Evolutionary conservation across 2,329 filamentous ascomycete genomes (phyloP).

Genomic region (Clonostachys rosea): DNA sequence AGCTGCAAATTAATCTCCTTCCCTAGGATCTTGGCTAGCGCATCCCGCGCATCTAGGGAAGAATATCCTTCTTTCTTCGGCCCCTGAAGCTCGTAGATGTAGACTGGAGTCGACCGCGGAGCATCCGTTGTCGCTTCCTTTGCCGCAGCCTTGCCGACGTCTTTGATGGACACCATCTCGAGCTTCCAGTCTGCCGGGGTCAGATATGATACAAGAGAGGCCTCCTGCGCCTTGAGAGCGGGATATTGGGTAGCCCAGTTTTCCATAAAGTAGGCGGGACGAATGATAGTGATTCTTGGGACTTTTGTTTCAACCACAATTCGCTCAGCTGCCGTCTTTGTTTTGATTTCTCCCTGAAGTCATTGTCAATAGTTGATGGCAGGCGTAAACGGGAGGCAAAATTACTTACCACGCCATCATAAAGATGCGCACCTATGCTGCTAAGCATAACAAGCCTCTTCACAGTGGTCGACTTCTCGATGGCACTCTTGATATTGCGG

Average conservation of each 20-base stretch:
- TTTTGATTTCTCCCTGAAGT: slow-evolving; percentile 26
- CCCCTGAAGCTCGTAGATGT: slow-evolving; percentile 22
- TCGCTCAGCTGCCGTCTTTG: slow-evolving; percentile 24
- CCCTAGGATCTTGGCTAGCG: slow-evolving; percentile 16
- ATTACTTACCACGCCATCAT: slow-evolving; percentile 10
- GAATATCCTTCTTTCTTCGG: slow-evolving; percentile 15
- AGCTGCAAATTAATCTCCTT: slow-evolving; percentile 15
- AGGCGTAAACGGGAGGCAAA: too few species aligned
- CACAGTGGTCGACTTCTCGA: slow-evolving; percentile 9
- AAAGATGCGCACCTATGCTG: slow-evolving; percentile 13
- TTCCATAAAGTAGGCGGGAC: slow-evolving; percentile 30
- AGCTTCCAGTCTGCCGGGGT: slow-evolving; percentile 22
- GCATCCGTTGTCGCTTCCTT: slow-evolving; percentile 1
- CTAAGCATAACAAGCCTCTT: slow-evolving; percentile 12
- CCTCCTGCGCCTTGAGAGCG: slow-evolving; percentile 13
- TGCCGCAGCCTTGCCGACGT: slow-evolving; percentile 12
- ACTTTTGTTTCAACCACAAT: slow-evolving; percentile 8
- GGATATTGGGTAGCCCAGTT: slow-evolving; percentile 23
- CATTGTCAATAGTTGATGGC: not conserved
- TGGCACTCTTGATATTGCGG: slow-evolving; percentile 11
- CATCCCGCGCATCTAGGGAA: slow-evolving; percentile 17
- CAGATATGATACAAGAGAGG: slow-evolving; percentile 25
- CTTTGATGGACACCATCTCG: slow-evolving; percentile 20
- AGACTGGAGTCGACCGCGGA: not conserved
- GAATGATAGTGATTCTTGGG: slow-evolving; percentile 19